Percentiles rank a stretch among this genome's conserved stretches.
Evolutionary conservation across 2,329 filamentous ascomycete genomes (phyloP).

Genomic region (Cladophialophora chaetospira): DNA sequence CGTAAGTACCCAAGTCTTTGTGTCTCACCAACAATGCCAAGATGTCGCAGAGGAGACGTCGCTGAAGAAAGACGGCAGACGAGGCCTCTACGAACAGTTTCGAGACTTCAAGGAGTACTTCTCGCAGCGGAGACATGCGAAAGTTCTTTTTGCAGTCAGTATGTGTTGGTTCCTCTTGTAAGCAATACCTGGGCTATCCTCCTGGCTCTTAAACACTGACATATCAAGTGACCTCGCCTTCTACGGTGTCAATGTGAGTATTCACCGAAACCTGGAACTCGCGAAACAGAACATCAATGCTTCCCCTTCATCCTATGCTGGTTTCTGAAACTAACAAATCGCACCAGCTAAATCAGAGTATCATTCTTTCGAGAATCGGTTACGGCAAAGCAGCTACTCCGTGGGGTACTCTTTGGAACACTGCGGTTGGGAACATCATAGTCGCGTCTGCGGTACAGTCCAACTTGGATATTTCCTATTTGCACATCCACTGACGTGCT

Average conservation of each 20-base stretch:
- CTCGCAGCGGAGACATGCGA: constrained; percentile 38
- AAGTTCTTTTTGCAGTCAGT: constrained; percentile 39
- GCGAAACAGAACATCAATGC: too few species aligned
- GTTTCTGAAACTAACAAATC: too few species aligned
- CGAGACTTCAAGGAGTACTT: constrained; percentile 38
- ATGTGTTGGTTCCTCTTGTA: constrained; percentile 38
- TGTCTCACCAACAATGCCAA: neutral
- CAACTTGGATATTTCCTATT: neutral
- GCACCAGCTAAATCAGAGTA: constrained; percentile 42
- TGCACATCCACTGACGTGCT: neutral
- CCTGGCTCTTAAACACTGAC: neutral
- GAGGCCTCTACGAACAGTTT: constrained; percentile 28
- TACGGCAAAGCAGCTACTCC: constrained; percentile 37
- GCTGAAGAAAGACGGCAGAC: constrained; percentile 16
- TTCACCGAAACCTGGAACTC: too few species aligned
- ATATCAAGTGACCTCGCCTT: constrained; percentile 36
- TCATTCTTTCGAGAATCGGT: constrained; percentile 39
- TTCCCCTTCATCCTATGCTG: too few species aligned
- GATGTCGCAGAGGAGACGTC: constrained; percentile 23
- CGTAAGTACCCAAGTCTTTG: too few species aligned
- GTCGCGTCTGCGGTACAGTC: constrained; percentile 34
- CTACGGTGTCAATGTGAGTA: constrained; percentile 40
- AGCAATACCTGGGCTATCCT: neutral
- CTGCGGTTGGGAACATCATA: constrained; percentile 41
- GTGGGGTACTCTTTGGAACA: constrained; percentile 40